These are phyloP conservation scores for Trypanosoma lewisi DNA, from an alignment of 208 protist species.

Conservation along the genomic window DNA sequence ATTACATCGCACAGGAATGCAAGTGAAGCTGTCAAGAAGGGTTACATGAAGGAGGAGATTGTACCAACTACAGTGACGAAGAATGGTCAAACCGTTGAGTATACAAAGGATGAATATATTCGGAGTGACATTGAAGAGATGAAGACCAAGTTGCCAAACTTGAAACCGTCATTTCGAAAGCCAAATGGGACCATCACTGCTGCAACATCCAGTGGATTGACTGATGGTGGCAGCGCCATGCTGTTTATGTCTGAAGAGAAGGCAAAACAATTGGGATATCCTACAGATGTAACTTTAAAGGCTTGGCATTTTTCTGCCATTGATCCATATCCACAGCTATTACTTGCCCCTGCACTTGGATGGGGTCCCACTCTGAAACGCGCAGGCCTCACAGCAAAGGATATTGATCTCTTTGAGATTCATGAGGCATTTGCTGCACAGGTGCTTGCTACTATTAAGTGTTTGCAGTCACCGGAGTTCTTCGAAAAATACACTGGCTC, in stretches of 20 bases:
- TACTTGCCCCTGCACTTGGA: slow-evolving; percentile 80
- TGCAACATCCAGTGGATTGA: slow-evolving; percentile 71
- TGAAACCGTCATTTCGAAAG: slow-evolving; percentile 80
- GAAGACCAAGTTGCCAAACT: slow-evolving; percentile 55
- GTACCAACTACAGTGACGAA: slow-evolving; percentile 40
- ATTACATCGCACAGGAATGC: slow-evolving; percentile 70
- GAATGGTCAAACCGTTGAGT: slow-evolving; percentile 38
- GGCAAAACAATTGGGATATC: slow-evolving; percentile 71
- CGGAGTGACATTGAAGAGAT: slow-evolving; percentile 55
- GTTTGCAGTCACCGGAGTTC: slow-evolving; percentile 66
- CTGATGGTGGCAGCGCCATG: slow-evolving; percentile 80
- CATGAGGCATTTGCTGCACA: slow-evolving; percentile 90
- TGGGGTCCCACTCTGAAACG: slow-evolving; percentile 69
- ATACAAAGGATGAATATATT: slow-evolving; percentile 70
- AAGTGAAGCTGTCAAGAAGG: slow-evolving; percentile 50
- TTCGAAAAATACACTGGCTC: slow-evolving; percentile 48
- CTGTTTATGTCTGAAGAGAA: slow-evolving; percentile 87
- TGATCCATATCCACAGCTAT: slow-evolving; percentile 85
- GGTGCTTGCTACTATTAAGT: slow-evolving; percentile 79
- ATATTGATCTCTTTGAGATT: slow-evolving; percentile 88
- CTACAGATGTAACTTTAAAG: slow-evolving; percentile 63
- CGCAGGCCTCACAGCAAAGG: slow-evolving; percentile 63
- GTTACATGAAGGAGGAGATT: slow-evolving; percentile 77
- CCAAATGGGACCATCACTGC: slow-evolving; percentile 78
- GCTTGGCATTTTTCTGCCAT: slow-evolving; percentile 75